Percentiles rank a stretch among this genome's conserved stretches.
phyloP scores from a whole-genome alignment of 2,329 filamentous ascomycete species.

The Podosphaera aphanis region DNA sequence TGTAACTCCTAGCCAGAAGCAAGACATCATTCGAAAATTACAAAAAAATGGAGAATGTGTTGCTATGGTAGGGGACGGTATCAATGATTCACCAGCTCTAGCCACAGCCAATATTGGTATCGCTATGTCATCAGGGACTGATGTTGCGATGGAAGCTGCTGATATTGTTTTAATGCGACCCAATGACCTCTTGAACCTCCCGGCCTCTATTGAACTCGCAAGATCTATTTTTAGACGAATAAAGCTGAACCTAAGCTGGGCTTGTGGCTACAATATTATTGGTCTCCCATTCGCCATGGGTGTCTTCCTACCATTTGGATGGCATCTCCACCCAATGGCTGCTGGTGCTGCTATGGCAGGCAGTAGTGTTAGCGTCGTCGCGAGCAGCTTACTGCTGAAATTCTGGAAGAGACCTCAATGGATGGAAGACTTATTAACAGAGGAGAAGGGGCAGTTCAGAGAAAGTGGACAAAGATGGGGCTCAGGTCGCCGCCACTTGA shows the following conservation, averaged over 20 bases:
- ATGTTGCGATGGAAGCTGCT: slow-evolving; percentile 93
- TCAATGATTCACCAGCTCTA: slow-evolving; percentile 91
- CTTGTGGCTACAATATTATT: slow-evolving; percentile 75
- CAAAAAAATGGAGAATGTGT: slow-evolving; percentile 55
- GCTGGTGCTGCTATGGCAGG: slow-evolving; percentile 85
- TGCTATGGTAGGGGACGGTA: slow-evolving; percentile 94
- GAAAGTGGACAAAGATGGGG: slow-evolving; percentile 14
- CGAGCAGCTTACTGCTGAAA: slow-evolving; percentile 61
- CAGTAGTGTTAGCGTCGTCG: slow-evolving; percentile 74
- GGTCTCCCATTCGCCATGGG: slow-evolving; percentile 95
- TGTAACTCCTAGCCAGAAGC: slow-evolving; percentile 81
- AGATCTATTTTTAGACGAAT: slow-evolving; percentile 75
- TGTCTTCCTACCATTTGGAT: slow-evolving; percentile 71
- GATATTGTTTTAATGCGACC: slow-evolving; percentile 90
- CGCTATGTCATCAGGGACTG: slow-evolving; percentile 74
- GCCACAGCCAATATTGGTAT: slow-evolving; percentile 86
- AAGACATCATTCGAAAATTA: slow-evolving; percentile 55
- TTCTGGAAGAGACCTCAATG: slow-evolving; percentile 66
- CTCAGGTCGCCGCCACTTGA: slow-evolving; percentile 20
- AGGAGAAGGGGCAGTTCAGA: slow-evolving; percentile 26
- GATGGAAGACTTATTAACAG: slow-evolving; percentile 56
- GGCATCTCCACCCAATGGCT: slow-evolving; percentile 77
- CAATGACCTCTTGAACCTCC: slow-evolving; percentile 79
- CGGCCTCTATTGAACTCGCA: slow-evolving; percentile 60
- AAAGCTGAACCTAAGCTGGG: slow-evolving; percentile 81